Evolutionary conservation across 2,329 filamentous ascomycete species (phyloP).

Genomic region (Fusarium solani-melongenae): DNA sequence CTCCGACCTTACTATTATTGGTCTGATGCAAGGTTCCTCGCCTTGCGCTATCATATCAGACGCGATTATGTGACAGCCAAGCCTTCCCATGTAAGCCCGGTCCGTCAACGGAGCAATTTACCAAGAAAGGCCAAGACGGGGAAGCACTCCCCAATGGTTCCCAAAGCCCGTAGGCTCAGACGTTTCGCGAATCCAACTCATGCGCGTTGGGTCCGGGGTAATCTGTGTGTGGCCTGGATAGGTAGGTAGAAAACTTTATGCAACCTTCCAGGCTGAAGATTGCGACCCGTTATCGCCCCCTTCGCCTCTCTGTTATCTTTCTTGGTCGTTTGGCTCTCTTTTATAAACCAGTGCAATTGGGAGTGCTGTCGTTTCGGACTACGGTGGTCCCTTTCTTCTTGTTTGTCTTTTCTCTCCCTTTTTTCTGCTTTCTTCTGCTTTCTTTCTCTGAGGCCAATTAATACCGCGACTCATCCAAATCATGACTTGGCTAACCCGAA

Average conservation of each 20-base stretch:
- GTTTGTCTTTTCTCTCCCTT: neutral
- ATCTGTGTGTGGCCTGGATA: neutral
- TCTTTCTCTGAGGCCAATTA: neutral
- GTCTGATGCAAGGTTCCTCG: neutral
- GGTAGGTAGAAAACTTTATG: neutral
- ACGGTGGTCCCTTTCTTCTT: neutral
- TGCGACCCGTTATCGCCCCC: neutral
- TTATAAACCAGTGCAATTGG: neutral
- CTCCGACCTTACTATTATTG: neutral
- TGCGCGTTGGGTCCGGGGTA: neutral
- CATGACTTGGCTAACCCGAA: conserved; percentile 62
- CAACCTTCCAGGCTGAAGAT: neutral
- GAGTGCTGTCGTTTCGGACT: neutral
- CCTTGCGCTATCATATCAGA: neutral
- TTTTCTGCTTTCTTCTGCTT: neutral
- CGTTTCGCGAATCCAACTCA: neutral
- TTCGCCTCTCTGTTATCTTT: neutral
- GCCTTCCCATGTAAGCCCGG: neutral
- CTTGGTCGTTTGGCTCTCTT: neutral
- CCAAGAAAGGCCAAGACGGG: neutral
- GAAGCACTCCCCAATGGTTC: neutral
- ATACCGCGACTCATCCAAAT: neutral
- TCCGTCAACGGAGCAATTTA: neutral
- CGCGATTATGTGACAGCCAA: neutral
- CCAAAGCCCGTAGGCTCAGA: neutral